These are phyloP conservation scores for Cryptococcus sp. DNA, from an alignment of 1,284 basidiomycete species.

Conservation along the genomic window DNA sequence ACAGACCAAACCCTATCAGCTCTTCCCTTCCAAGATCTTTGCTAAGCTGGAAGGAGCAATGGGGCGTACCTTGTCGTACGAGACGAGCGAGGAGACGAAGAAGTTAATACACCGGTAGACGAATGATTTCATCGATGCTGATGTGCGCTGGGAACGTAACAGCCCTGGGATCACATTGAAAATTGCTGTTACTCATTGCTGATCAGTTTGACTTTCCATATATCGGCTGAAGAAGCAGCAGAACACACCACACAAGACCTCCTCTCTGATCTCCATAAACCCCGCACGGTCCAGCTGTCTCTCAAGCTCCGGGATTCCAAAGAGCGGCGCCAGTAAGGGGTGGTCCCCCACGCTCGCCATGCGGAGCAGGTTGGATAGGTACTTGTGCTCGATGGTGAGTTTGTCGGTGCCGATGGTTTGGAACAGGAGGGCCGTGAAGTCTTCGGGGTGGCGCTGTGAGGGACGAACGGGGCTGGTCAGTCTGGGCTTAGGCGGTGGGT, in stretches of 20 bases:
- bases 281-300: slow-evolving; percentile 17
- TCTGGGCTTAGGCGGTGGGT: too few relatives aligned
- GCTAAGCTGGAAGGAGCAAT: not conserved
- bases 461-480: slow-evolving; percentile 3
- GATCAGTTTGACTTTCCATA: not conserved
- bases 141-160: slow-evolving; percentile 20
- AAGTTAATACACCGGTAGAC: slow-evolving; percentile 44
- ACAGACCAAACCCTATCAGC: too few relatives aligned
- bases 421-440: slow-evolving; percentile 60
- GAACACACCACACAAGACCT: slow-evolving; percentile 26
- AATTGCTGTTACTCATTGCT: slow-evolving; percentile 14
- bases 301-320: slow-evolving; percentile 3
- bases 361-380: slow-evolving; percentile 51
- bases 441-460: slow-evolving; percentile 55
- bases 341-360: slow-evolving; percentile 31
- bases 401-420: slow-evolving; percentile 56
- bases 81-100: slow-evolving; percentile 34
- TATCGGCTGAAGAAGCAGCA: not conserved
- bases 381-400: slow-evolving; percentile 62
- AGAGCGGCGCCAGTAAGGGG: slow-evolving; percentile 27
- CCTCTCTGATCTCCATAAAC: slow-evolving; percentile 26
- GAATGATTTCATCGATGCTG: slow-evolving; percentile 33
- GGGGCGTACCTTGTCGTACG: slow-evolving; percentile 30
- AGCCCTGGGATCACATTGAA: slow-evolving; percentile 27
- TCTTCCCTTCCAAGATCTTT: not conserved